These are phyloP conservation scores for Nicotiana paniculata DNA, from an alignment of 257 asterid genomes.

Conservation along the genomic window DNA sequence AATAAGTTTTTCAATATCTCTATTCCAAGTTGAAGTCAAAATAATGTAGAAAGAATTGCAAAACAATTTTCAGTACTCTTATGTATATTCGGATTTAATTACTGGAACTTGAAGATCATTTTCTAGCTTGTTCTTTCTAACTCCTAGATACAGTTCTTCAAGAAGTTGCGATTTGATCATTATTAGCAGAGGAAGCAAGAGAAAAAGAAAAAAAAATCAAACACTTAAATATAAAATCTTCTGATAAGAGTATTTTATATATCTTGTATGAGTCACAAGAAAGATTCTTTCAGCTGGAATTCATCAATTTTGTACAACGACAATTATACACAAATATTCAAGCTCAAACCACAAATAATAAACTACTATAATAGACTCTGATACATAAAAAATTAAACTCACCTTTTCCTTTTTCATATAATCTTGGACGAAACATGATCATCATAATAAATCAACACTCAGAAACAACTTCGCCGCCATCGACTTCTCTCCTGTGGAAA, in stretches of 20 bases:
- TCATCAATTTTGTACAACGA: conserved; percentile 4
- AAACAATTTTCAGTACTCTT: neutral
- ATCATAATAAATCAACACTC: conserved; percentile 15
- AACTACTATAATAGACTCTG: neutral
- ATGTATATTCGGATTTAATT: neutral
- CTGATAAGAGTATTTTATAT: neutral
- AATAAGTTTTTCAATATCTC: neutral
- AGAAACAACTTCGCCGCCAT: conserved; percentile 29
- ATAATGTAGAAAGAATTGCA: neutral
- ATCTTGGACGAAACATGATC: neutral
- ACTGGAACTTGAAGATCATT: neutral
- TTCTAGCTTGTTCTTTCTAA: neutral
- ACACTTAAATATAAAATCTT: neutral
- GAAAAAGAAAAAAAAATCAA: neutral
- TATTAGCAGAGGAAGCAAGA: neutral
- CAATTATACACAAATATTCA: conserved; percentile 5
- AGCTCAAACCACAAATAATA: conserved; percentile 1
- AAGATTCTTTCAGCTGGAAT: neutral
- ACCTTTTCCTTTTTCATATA: neutral
- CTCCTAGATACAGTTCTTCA: neutral
- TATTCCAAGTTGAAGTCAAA: neutral
- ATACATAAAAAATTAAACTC: neutral
- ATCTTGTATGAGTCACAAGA: conserved; percentile 7
- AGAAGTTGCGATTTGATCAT: neutral
- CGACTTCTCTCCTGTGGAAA: conserved; percentile 50